Conservation (phyloP, 306 rosid genomes). For the Begonia peltatifolia region DNA sequence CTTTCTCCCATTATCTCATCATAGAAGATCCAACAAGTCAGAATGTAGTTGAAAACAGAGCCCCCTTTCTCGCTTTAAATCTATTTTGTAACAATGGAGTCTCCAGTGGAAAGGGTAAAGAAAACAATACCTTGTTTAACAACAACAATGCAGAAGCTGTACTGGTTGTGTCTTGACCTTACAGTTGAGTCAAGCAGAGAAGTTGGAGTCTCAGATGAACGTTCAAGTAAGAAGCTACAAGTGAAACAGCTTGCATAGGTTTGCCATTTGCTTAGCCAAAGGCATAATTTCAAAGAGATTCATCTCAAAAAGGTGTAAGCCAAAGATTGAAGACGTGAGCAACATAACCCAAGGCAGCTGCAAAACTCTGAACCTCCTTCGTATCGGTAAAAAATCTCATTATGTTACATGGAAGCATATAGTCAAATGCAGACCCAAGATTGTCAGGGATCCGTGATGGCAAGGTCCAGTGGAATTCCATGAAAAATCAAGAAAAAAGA, state of each 20-base stretch:
- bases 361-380: conserved; percentile 79
- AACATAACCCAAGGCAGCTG: conserved; percentile 83
- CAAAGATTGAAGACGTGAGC: conserved; percentile 38
- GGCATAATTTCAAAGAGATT: too few relatives aligned
- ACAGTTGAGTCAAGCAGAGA: conserved; percentile 29
- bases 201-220: conserved; percentile 66
- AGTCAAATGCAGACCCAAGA: conserved; percentile 70
- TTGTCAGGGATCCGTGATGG: conserved; percentile 74
- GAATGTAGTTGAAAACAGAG: too few relatives aligned
- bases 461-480: conserved; percentile 58
- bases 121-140: conserved; percentile 60
- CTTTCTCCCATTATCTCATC: too few relatives aligned
- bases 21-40: too few relatives aligned
- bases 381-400: conserved; percentile 79
- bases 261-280: too few relatives aligned
- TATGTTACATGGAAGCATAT: conserved; percentile 63
- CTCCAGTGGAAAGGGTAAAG: conserved; percentile 1
- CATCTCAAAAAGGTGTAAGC: not conserved
- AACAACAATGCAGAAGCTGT: conserved; percentile 89
- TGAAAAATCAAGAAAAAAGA: conserved; percentile 12
- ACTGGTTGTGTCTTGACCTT: conserved; percentile 93
- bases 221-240: conserved; percentile 67
- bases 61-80: too few relatives aligned
- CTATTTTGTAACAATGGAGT: too few relatives aligned
- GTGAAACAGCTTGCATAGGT: conserved; percentile 73